A percentile compares a stretch with the other conserved stretches of the same genome.
These are phyloP conservation scores for Luzula sylvatica DNA, from an alignment of 176 grass and related monocot genomes.

Conservation along the genomic window DNA sequence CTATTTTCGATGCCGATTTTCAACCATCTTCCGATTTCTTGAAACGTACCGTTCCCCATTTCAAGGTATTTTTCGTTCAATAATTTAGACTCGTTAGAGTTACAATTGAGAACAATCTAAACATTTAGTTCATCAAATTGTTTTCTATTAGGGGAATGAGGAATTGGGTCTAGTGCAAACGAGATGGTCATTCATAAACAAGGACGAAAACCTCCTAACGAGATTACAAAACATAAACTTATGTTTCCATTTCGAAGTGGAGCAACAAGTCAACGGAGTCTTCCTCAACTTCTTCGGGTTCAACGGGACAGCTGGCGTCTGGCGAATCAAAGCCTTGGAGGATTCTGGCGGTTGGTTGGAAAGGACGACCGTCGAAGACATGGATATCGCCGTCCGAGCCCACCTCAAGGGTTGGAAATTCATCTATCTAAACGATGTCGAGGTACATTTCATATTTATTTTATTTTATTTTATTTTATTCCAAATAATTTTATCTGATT, in stretches of 20 bases:
- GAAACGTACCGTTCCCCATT: constrained; percentile 38
- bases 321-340: constrained; percentile 43
- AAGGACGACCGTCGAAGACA: constrained; percentile 39
- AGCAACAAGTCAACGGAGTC: constrained; percentile 41
- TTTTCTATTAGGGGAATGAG: constrained; percentile 23
- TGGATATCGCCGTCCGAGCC: constrained; percentile 41
- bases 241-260: constrained; percentile 52
- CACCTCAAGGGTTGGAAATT: constrained; percentile 50
- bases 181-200: constrained; percentile 44
- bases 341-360: constrained; percentile 46
- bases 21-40: constrained; percentile 38
- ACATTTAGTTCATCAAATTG: too few relatives aligned
- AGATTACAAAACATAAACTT: constrained; percentile 39
- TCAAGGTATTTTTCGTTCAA: constrained; percentile 26
- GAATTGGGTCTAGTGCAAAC: constrained; percentile 39
- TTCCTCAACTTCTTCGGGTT: constrained; percentile 48
- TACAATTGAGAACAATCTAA: too few relatives aligned
- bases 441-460: constrained; percentile 20
- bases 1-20: constrained; percentile 47
- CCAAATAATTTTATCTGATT: background rate
- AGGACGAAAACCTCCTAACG: constrained; percentile 43
- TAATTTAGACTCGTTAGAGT: background rate
- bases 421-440: constrained; percentile 39
- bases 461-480: background rate
- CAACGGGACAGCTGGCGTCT: constrained; percentile 42